Base-by-base conservation (phyloP, 2,329 filamentous ascomycete genomes). In the Fusarium concolor region DNA sequence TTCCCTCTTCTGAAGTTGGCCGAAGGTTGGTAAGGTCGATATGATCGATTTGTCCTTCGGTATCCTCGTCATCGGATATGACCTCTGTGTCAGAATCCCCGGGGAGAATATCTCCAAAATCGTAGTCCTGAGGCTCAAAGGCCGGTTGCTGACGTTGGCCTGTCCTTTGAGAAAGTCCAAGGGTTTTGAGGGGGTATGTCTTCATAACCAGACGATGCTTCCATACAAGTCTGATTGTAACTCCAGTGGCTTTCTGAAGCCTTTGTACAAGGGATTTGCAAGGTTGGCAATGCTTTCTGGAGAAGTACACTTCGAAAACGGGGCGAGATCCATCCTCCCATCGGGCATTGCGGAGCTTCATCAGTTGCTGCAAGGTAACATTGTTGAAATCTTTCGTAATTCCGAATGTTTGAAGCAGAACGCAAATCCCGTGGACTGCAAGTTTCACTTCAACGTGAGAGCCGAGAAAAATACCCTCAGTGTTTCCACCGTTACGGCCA, bases 361-460 rank as follows among this genome's bases (percentile, higher is more conserved):
- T 28, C 8, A 80, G 70, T 0, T 75, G 67, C 1, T 53, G 44
- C 9, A 51, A 29, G 1, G 65, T 68, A 9, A 79, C 43, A 3
- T 58, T 66, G 26, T 73, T 43, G 15, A 71, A 51, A 45, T 74
- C 59, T 20, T 54, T 58, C 2, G 73, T 63, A 43, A 78, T 73
- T 15, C 43, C 52, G 41, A 77, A 77, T 3, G 53, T 55, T 2
- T 55, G 50, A 1, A 81, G 68, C 0, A 80, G 61, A 0, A 74
- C 51, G 10, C 74, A 75, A 0, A 80, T 47, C 0, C 76, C 76
- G 20, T 79, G 76, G 0, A 76, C 71, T 0, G 80, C 78, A 0
- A 83, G 74, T 56, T 82, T 82, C 17, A 79, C 78, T 58, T 83
- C 80, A 2, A 79, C 77, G 22, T 83, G 81, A 0, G 77, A 74